Conservation (phyloP, 129 eudicot species). For the Lactuca saligna region DNA sequence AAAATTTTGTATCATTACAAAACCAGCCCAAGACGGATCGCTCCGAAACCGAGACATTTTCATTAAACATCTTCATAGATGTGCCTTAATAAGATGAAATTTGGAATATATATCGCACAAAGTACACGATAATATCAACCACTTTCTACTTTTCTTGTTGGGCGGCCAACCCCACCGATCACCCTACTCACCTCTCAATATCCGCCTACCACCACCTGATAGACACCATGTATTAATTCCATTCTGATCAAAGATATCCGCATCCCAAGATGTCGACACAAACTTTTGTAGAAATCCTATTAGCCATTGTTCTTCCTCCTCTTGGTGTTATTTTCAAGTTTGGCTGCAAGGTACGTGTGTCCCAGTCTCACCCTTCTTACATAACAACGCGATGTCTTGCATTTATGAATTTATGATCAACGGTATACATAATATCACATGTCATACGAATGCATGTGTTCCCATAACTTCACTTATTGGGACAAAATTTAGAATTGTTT, state of each 20-base stretch:
- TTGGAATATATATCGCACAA: background rate
- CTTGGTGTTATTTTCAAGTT: conserved; percentile 70
- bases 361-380: no score
- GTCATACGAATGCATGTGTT: no score
- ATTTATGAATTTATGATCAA: no score
- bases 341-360: conserved; percentile 47
- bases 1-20: no score
- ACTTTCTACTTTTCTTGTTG: background rate
- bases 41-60: no score
- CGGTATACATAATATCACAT: no score
- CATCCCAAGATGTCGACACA: conserved; percentile 36
- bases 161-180: background rate
- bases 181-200: background rate
- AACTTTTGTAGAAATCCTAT: conserved; percentile 51
- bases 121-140: conserved; percentile 9
- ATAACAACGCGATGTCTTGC: no score
- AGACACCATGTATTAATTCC: background rate
- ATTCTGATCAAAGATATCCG: conserved; percentile 2
- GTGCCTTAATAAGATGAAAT: no score
- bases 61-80: no score
- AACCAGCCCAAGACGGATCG: no score
- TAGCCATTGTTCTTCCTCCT: conserved; percentile 71
- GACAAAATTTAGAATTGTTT: no score
- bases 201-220: background rate
- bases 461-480: no score